Base-by-base conservation (phyloP, 495 filamentous ascomycete genomes). In the Xylaria palmicola region DNA sequence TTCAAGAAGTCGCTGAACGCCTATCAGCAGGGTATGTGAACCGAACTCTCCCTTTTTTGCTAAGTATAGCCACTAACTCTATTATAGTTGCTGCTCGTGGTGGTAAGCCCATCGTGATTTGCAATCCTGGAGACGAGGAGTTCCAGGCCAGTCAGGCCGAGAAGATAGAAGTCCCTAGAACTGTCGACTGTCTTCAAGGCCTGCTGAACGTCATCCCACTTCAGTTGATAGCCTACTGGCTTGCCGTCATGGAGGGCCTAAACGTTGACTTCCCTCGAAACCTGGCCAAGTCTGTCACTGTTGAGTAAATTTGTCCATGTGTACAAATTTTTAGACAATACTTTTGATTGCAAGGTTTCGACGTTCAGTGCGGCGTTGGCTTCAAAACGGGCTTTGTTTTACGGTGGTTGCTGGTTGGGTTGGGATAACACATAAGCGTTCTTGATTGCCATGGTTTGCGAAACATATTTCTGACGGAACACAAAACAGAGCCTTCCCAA, bases 221-320 rank as follows among this genome's bases (percentile, higher is more conserved):
- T 65, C 94, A 98, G 80, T 83, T 98, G 63, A 95, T 98, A 74
- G 89, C 94, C 24, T 98, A 98, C 81, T 98, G 95, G 95, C 86
- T 98, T 58, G 94, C 94, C 43, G 93, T 98, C 56, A 88, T 85
- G 65, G 94, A 96, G 79, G 94, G 94, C 41, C 81, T 97, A 59
- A 97, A 98, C 70, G 93, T 97, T 54, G 93, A 97, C 72, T 97
- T 97, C 84, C 95, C 94, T 36, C 86, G 94, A 65, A 98, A 98
- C 79, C 78, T 98, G 72, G 94, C 94, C 71, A 98, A 98, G 86
- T 97, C 93, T 59, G 94, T 98, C 54, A 98, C 94, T 43, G 94
- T 98, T 56, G 94, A 98, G 84, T 98, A 91, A 80, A 79, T 39
- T 36, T 54, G 57, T 26, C 10, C 27, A 17, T 62, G 15, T 58